phyloP scores from a whole-genome alignment of 345 rosid genomes.

The Citrus reticulata region DNA sequence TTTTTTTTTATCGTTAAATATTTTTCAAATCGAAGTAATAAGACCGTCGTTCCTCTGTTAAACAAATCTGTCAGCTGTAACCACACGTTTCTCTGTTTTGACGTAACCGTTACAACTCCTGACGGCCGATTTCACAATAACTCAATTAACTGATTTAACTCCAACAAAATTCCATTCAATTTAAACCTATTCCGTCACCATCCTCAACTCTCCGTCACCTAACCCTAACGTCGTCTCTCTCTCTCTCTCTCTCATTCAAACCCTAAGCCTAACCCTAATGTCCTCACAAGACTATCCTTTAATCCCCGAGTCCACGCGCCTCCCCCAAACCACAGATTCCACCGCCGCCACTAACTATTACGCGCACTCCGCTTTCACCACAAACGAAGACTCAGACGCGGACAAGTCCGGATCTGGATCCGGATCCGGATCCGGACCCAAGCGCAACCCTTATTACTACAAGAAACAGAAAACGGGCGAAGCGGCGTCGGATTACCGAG shows the following conservation, averaged over 20 bases:
- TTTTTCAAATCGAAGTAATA: not conserved
- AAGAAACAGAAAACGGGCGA: conserved; percentile 10
- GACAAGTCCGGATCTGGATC: conserved; percentile 13
- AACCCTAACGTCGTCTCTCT: conserved; percentile 22
- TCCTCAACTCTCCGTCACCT: conserved; percentile 20
- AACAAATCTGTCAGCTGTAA: not conserved
- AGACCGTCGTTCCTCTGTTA: not conserved
- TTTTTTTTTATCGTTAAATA: not conserved
- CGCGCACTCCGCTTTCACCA: not conserved
- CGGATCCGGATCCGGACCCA: conserved; percentile 9
- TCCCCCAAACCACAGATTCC: not conserved
- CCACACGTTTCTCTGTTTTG: conserved; percentile 6
- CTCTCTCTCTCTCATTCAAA: not conserved
- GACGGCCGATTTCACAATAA: conserved; percentile 2
- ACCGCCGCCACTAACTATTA: not conserved
- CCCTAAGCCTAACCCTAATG: conserved; percentile 1
- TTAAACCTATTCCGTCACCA: conserved; percentile 18
- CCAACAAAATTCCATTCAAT: not conserved
- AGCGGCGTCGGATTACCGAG: conserved; percentile 35
- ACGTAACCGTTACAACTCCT: conserved; percentile 23
- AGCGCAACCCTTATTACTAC: conserved; percentile 5
- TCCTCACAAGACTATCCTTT: conserved; percentile 16
- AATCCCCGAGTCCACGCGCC: conserved; percentile 14
- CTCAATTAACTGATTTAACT: not conserved
- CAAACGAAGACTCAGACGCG: conserved; percentile 10